Evolutionary conservation across 331 rosid species (phyloP), one percentile per base, ranked within the genome.

Genomic region (Quercus phellos): DNA sequence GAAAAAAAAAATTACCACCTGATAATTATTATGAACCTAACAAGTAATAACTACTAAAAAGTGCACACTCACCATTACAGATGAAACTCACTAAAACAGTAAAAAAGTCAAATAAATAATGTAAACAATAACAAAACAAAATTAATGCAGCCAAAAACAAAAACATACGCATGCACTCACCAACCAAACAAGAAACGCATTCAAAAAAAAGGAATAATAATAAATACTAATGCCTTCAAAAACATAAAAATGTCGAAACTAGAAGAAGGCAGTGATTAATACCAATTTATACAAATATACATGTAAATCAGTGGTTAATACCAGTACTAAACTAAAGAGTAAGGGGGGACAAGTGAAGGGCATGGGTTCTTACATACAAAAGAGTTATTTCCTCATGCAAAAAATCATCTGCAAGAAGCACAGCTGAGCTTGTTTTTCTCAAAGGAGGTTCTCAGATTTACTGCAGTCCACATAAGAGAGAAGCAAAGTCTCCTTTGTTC

Each of bases 1-100:
- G 77, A 86, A 46, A 75, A 29, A 21, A 79, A 12, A 80, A n/a
- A 16, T 12, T 35, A 56, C 18, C 19, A 55, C 42, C 63, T 17
- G 16, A 46, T 24, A 80, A 59, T 53, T 35, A 18, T 35, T 70
- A n/a, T 21, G 34, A 43, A 42, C 74, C 12, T 43, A 70, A 70
- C 32, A 14, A 24, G 10, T 13, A 26, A 70, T 5, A 14, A 24
- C 2, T 13, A 16, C 30, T 9, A 19, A 66, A 6, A 32, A 63
- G 35, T 17, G 34, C 38, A 63, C 30, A 13, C 18, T 11, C 17
- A 12, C 34, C 69, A 63, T 5, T 66, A 34, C 64, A 7, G 30
- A 32, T 27, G 8, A 32, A 18, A 9, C 34, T 66, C 35, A 17
- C 10, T 66, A 18, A 63, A 34, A 17, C 9, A n/a, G 43, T 29